Percentiles rank a stretch among this genome's conserved stretches.
phyloP scores from a whole-genome alignment of 352 stramenopile genomes.

The Phytophthora ohioensis region DNA sequence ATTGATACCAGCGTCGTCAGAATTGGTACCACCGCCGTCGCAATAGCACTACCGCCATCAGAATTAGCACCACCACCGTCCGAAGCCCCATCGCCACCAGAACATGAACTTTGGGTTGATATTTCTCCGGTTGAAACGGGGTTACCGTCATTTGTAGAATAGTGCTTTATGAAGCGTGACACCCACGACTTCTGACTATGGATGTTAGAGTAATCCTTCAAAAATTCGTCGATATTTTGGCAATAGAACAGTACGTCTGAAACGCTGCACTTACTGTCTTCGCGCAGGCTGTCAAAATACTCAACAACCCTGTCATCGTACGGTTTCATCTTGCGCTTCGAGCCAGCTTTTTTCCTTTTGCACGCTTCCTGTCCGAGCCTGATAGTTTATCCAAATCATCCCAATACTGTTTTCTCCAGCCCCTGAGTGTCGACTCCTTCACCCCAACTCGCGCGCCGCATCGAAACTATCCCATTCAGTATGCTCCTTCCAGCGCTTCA shows the following conservation, averaged over 20 bases:
- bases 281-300: neutral
- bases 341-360: too few species aligned
- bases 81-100: neutral
- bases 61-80: neutral
- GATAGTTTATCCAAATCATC: too few species aligned
- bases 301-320: neutral
- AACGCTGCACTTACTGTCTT: neutral
- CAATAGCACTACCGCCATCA: neutral
- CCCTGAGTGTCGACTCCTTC: too few species aligned
- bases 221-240: neutral
- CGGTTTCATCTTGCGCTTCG: neutral
- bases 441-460: too few species aligned
- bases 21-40: neutral
- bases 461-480: too few species aligned
- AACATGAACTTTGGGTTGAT: too few species aligned
- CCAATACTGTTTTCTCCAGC: too few species aligned
- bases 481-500: too few species aligned
- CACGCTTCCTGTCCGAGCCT: too few species aligned
- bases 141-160: neutral
- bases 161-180: neutral
- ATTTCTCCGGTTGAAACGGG: too few species aligned
- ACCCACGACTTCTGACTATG: neutral
- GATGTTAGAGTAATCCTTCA: neutral
- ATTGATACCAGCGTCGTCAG: neutral
- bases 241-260: neutral